These are phyloP conservation scores for Lycium barbarum DNA, from an alignment of 257 asterid species.

Conservation along the genomic window DNA sequence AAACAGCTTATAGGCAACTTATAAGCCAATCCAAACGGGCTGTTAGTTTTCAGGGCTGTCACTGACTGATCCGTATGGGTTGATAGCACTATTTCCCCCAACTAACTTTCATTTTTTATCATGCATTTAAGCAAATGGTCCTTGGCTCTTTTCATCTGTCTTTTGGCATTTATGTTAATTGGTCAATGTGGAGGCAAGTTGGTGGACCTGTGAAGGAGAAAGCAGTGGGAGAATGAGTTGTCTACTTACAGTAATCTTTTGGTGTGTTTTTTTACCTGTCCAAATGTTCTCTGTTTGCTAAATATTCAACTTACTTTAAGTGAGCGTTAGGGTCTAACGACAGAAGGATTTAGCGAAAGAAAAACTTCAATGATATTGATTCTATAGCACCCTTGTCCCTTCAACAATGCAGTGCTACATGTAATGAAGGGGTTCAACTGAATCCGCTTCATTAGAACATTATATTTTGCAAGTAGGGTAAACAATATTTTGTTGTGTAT, in stretches of 20 bases:
- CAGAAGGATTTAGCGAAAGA: neutral
- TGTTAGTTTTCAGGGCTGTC: conserved; percentile 27
- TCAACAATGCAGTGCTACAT: neutral
- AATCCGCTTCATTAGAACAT: neutral
- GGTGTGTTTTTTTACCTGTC: neutral
- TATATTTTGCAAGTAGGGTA: neutral
- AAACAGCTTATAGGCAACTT: too few relatives aligned
- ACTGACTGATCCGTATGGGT: conserved; percentile 10
- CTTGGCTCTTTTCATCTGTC: neutral
- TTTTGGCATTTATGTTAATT: neutral
- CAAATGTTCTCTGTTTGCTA: neutral
- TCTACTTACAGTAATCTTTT: neutral
- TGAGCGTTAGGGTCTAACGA: neutral
- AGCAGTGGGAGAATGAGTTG: too few relatives aligned
- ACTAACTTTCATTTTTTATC: neutral
- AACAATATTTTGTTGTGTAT: neutral
- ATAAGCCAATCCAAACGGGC: too few relatives aligned
- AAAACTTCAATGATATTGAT: neutral
- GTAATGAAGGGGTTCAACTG: neutral
- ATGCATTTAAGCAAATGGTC: conserved; percentile 2
- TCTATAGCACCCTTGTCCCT: neutral
- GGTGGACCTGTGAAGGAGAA: too few relatives aligned
- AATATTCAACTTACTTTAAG: neutral
- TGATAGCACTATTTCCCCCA: neutral
- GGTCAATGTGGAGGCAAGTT: too few relatives aligned